Base-by-base conservation (phyloP, 495 filamentous ascomycete species). In the Recurvomyces mirabilis region DNA sequence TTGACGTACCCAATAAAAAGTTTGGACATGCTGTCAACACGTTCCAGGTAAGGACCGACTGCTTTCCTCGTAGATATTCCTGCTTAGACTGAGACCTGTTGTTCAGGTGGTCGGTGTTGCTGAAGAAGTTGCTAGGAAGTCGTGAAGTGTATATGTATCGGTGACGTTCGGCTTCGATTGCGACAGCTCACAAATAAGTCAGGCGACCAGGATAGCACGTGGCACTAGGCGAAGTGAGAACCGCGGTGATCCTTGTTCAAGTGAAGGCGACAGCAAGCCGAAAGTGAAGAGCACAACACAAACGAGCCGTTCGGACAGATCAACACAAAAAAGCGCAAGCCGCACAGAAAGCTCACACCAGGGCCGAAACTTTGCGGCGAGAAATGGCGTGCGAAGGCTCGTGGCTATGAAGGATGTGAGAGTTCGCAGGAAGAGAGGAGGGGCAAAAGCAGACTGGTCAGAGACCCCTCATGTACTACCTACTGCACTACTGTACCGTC, bases 1-100 rank as follows among this genome's bases (percentile, higher is more conserved):
- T 29, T 12, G 31, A 64, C 79, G 66, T 72, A 93, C 87, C 87
- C 87, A 58, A 94, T 81, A 62, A 93, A 94, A 44, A 94, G 70
- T 63, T 94, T 94, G 22, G 85, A 74, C 87, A 93, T 93, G 3
- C 18, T 46, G 32, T 43, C 30, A 20, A 3, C 7, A 11, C 41
- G 22, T 20, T 46, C 17, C 21, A 38, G 47, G 49, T 52, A 52
- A 52, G 42, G 49, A 52, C 49, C 10, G 48, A 26, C n/a, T 6
- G 43, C n/a, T n/a, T 37, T 20, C 2, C 34, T 37, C 34, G 34
- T 15, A 20, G 17, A 7, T 37, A 9, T 37, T 15, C 26, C 13
- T 38, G 21, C 43, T 31, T 34, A 39, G 19, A 29, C 14, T 20
- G 15, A 35, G 23, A 24, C 43, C 33, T 20, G n/a, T n/a, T n/a